Base-by-base conservation (phyloP, 1,139 yeast species). In the Groenewaldozyma sp. region DNA sequence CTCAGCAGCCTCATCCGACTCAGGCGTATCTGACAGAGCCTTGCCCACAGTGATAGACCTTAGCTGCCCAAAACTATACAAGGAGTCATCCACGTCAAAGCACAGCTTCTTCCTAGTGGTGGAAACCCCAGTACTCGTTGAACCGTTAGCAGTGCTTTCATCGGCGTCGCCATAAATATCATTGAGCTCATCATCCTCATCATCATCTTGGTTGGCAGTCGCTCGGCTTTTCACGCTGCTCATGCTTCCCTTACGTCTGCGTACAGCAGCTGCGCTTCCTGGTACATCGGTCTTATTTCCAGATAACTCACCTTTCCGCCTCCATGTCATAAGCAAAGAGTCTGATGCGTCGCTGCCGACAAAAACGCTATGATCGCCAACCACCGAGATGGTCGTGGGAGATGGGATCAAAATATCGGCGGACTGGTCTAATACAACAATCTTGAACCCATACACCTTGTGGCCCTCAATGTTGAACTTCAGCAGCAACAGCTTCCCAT, bases 21-120 rank as follows among this genome's bases (percentile, higher is more conserved):
- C 11, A 28, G 34, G n/a, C 17, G 34, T 24, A 21, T 39, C 28
- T 3, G 39, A 32, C 37, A 40, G 24, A 0, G 86, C 70, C 40
- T 70, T 65, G 0, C 93, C 95, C 31, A 80, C 55, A 0, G 87
- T 71, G 48, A 87, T 71, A 35, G 78, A 75, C 2, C 84, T 70
- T 10, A 83, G 67, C 0, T 95, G 95, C 0, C 96, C 95, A 50
- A 74, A 68, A 51, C 80, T 82, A 2, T 70, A 55, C 19, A 88
- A 60, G 3, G 63, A 62, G 48, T 86, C 94, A 32, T 71, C 64
- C 10, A 67, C 45, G 4, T 44, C 33, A 20, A 60, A 48, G 11
- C 24, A 28, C 18, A 37, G 17, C 11, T 35, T 39, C 41, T 14
- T 55, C 36, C 10, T 42, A 45, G 34, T 37, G 38, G 28, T 32